Conservation (phyloP, 2,329 filamentous ascomycete genomes). For the Aspergillus clavatus region DNA sequence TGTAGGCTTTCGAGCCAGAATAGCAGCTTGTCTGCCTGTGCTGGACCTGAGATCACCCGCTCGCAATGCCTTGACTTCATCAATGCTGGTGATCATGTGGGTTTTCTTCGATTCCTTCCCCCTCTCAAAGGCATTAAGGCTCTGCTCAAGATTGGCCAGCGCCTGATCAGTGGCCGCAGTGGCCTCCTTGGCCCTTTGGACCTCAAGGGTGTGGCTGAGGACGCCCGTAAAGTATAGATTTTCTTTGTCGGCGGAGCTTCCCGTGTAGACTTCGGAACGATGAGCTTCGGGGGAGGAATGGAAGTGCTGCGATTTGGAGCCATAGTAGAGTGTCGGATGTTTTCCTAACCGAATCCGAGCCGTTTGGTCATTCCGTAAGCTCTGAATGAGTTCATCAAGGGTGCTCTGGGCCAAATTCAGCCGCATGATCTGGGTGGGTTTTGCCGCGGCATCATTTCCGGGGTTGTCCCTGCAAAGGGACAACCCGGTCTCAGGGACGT, state of each 20-base stretch:
- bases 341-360: constrained; percentile 46
- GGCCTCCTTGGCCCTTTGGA: constrained; percentile 51
- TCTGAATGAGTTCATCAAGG: constrained; percentile 44
- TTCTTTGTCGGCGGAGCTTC: constrained; percentile 38
- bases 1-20: constrained; percentile 28
- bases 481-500: constrained; percentile 38
- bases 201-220: constrained; percentile 54
- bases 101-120: constrained; percentile 58
- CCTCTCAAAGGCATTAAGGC: constrained; percentile 54
- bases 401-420: constrained; percentile 43
- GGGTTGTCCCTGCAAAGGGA: constrained; percentile 35
- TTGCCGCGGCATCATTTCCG: constrained; percentile 25
- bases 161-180: constrained; percentile 56
- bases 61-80: constrained; percentile 35
- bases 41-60: constrained; percentile 31
- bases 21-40: constrained; percentile 26
- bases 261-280: constrained; percentile 55
- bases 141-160: constrained; percentile 55
- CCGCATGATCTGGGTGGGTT: constrained; percentile 43
- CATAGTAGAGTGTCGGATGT: constrained; percentile 53
- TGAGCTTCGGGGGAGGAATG: constrained; percentile 50
- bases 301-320: constrained; percentile 53
- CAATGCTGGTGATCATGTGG: constrained; percentile 34
- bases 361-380: constrained; percentile 39
- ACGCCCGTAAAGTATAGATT: constrained; percentile 53